Conservation (phyloP, 1,284 basidiomycete species). For the Gymnopus androsaceus region DNA sequence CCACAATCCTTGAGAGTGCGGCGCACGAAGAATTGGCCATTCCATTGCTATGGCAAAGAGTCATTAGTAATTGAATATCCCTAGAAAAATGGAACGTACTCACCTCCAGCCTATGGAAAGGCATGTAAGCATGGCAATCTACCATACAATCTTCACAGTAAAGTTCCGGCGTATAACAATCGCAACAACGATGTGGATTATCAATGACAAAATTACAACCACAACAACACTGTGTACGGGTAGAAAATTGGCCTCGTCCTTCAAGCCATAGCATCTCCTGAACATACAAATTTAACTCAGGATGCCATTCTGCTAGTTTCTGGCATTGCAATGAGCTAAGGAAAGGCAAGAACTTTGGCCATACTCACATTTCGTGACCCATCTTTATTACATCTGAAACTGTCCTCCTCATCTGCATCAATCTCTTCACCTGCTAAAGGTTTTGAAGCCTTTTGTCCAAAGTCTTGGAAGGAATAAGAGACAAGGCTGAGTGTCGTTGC, state of each 20-base stretch:
- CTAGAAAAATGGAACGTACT: neutral
- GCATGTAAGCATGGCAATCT: neutral
- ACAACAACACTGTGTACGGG: neutral
- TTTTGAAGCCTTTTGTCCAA: too few relatives aligned
- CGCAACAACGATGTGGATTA: neutral
- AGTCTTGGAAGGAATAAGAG: too few relatives aligned
- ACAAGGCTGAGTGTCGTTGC: too few relatives aligned
- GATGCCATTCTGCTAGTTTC: neutral
- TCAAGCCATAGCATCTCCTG: neutral
- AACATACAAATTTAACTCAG: neutral
- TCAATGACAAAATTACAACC: neutral
- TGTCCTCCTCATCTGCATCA: too few relatives aligned
- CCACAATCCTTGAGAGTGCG: constrained; percentile 4
- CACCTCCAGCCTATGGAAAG: constrained; percentile 1
- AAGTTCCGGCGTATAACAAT: neutral
- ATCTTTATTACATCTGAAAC: too few relatives aligned
- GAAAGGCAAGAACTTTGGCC: too few relatives aligned
- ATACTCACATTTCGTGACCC: too few relatives aligned
- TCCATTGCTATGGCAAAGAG: constrained; percentile 8
- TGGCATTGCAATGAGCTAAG: too few relatives aligned
- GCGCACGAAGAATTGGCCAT: neutral
- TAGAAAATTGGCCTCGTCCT: neutral
- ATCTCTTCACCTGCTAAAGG: too few relatives aligned
- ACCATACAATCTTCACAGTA: neutral
- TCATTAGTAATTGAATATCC: neutral